phyloP scores from a whole-genome alignment of 192 early-diverging fungal species.

The Coemansia reversa region DNA sequence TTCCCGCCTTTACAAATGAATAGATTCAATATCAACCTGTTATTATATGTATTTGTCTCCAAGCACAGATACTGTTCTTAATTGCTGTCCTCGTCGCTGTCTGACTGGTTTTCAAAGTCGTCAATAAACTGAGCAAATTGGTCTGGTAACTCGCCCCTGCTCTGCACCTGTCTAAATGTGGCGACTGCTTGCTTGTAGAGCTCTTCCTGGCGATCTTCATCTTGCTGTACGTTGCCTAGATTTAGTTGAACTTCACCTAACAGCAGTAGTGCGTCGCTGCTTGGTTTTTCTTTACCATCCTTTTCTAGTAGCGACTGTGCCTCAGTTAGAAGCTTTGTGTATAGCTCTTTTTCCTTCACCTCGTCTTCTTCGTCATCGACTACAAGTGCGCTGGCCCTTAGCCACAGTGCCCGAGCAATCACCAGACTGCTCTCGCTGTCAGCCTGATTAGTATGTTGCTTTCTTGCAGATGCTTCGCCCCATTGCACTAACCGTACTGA shows the following conservation, averaged over 20 bases:
- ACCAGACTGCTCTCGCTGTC: constrained; percentile 3
- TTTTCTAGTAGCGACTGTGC: constrained; percentile 19
- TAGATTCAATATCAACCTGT: background rate
- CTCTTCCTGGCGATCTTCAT: constrained; percentile 29
- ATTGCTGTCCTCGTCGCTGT: background rate
- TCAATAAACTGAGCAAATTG: constrained; percentile 46
- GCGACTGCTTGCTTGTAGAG: constrained; percentile 30
- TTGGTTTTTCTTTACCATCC: background rate
- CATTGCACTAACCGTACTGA: constrained; percentile 22
- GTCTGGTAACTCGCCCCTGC: constrained; percentile 36
- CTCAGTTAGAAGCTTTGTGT: constrained; percentile 19
- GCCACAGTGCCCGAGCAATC: constrained; percentile 31
- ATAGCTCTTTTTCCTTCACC: constrained; percentile 9
- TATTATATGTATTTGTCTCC: background rate
- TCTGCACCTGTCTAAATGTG: constrained; percentile 30
- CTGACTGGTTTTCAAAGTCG: constrained; percentile 30
- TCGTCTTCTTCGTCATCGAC: constrained; percentile 32
- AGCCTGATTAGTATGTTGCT: background rate
- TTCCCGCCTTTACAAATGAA: background rate
- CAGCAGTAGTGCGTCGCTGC: constrained; percentile 33
- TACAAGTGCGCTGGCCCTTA: constrained; percentile 26
- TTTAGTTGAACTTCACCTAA: constrained; percentile 45
- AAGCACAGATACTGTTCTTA: background rate
- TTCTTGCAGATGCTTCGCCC: constrained; percentile 15
- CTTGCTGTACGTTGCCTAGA: constrained; percentile 44